Conservation (phyloP, 176 grass and related monocot species). For the Triticum timopheevii region DNA sequence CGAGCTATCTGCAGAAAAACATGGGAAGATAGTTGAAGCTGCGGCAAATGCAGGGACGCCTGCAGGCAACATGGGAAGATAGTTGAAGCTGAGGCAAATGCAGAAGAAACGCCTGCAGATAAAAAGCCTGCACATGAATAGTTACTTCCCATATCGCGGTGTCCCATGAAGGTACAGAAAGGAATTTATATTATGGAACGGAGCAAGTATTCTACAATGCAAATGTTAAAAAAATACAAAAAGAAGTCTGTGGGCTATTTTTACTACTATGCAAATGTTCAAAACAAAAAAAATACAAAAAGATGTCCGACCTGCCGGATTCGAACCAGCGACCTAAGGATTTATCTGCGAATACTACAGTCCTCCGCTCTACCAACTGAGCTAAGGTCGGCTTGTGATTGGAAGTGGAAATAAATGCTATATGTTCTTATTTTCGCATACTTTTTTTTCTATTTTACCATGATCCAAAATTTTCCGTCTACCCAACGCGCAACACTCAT, state of each 20-base stretch:
- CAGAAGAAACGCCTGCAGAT: neutral
- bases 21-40: neutral
- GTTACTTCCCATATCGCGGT: conserved; percentile 3
- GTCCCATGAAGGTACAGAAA: neutral
- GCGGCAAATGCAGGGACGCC: no score
- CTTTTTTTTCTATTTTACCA: no score
- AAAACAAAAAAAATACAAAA: no score
- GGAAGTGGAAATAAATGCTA: accelerated
- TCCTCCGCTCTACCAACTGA: conserved; percentile 99
- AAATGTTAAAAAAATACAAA: no score
- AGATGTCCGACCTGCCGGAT: conserved; percentile 86
- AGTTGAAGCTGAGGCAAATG: neutral
- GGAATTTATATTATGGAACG: no score
- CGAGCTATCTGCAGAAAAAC: no score
- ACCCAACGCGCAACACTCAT: no score
- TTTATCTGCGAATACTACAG: conserved; percentile 58
- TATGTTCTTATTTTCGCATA: no score
- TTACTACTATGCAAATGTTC: no score
- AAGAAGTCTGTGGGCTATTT: no score
- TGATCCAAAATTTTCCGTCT: no score
- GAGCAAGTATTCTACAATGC: neutral
- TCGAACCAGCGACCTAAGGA: conserved; percentile 99
- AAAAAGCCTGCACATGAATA: neutral
- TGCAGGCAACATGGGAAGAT: no score
- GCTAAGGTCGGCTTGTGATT: conserved; percentile 63